Evolutionary conservation across 331 rosid genomes (phyloP).

Genomic region (Rhamnella rubrinervis): DNA sequence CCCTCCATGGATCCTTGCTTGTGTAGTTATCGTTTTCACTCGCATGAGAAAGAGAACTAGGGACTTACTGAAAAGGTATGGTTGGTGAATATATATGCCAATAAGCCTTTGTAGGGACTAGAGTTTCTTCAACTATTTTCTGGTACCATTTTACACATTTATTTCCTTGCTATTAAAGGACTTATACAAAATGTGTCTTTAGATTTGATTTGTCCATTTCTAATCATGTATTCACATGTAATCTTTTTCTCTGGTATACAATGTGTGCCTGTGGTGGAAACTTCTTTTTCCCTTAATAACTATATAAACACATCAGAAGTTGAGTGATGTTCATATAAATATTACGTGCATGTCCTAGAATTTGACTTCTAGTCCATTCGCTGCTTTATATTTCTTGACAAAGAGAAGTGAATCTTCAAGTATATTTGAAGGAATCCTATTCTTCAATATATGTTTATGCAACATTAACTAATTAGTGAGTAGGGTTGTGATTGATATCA

Average conservation of each 20-base stretch:
- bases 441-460: too few relatives aligned
- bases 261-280: too few relatives aligned
- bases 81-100: slow-evolving; percentile 45
- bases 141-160: not conserved
- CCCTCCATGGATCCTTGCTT: slow-evolving; percentile 92
- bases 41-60: slow-evolving; percentile 87
- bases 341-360: not conserved
- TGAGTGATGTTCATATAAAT: not conserved
- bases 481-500: too few relatives aligned
- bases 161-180: not conserved
- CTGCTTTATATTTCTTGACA: too few relatives aligned
- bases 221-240: too few relatives aligned
- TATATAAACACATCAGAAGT: too few relatives aligned
- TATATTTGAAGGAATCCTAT: too few relatives aligned
- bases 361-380: too few relatives aligned
- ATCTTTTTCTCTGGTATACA: too few relatives aligned
- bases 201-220: not conserved
- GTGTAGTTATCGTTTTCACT: slow-evolving; percentile 78
- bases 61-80: slow-evolving; percentile 52
- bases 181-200: not conserved
- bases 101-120: not conserved
- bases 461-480: too few relatives aligned
- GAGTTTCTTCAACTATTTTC: not conserved
- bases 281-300: too few relatives aligned
- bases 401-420: too few relatives aligned